Percentiles rank a stretch among this genome's conserved stretches.
phyloP scores from a whole-genome alignment of 805 yeast species.

The Metschnikowia cerradonensis region DNA sequence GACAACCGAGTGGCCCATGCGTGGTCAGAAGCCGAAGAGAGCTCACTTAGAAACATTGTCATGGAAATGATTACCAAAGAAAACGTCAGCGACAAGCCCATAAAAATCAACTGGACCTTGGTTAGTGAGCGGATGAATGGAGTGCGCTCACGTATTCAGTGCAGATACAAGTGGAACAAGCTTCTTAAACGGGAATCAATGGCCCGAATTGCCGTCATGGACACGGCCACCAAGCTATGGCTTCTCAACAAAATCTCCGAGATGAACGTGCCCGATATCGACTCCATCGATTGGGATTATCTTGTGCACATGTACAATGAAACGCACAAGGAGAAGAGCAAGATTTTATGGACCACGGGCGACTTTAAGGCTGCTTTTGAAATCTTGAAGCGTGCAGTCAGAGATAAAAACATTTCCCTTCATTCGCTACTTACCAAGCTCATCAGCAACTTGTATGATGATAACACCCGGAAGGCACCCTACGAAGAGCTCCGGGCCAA shows the following conservation, averaged over 20 bases:
- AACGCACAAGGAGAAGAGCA: slow-evolving; percentile 21
- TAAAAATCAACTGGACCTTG: slow-evolving; percentile 80
- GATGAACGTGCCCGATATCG: slow-evolving; percentile 22
- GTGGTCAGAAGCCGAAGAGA: slow-evolving; percentile 78
- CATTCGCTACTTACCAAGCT: slow-evolving; percentile 14
- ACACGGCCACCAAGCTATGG: slow-evolving; percentile 34
- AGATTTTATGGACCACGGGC: slow-evolving; percentile 47
- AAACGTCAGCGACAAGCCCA: slow-evolving; percentile 19
- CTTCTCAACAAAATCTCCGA: slow-evolving; percentile 29
- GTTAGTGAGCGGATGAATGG: slow-evolving; percentile 91
- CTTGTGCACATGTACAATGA: slow-evolving; percentile 27
- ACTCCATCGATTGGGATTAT: slow-evolving; percentile 35
- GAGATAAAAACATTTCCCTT: slow-evolving; percentile 30
- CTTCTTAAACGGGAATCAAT: slow-evolving; percentile 53
- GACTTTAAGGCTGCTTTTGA: slow-evolving; percentile 64
- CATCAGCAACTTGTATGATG: slow-evolving; percentile 10
- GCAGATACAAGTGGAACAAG: slow-evolving; percentile 94
- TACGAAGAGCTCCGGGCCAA: slow-evolving; percentile 13
- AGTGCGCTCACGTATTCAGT: slow-evolving; percentile 83
- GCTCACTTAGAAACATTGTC: slow-evolving; percentile 52
- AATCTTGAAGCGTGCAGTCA: slow-evolving; percentile 49
- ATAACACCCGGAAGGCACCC: neutral
- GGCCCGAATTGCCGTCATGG: slow-evolving; percentile 31
- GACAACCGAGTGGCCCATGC: slow-evolving; percentile 66
- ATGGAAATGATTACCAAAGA: slow-evolving; percentile 39